Evolutionary conservation across 371 early-diverging fungal species (phyloP).

Genomic region (Mucor ambiguus): DNA sequence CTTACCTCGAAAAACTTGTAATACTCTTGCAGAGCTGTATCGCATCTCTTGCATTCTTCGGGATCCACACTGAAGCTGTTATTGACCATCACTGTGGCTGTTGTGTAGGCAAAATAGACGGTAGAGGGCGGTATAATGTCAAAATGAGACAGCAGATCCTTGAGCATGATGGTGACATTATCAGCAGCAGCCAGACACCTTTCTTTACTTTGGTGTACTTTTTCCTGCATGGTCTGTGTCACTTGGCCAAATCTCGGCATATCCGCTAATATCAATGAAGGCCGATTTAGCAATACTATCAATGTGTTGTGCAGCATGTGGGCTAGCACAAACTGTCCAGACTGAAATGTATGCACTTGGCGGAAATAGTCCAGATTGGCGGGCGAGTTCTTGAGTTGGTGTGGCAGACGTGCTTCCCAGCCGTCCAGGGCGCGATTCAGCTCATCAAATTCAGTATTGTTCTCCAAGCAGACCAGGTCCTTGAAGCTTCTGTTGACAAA

Average conservation of each 20-base stretch:
- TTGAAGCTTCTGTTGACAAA: slow-evolving; percentile 51
- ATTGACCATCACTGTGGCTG: slow-evolving; percentile 57
- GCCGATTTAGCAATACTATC: slow-evolving; percentile 51
- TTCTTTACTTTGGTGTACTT: slow-evolving; percentile 38
- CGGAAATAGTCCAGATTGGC: slow-evolving; percentile 30
- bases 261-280: slow-evolving; percentile 30
- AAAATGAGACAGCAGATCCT: slow-evolving; percentile 30
- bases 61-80: slow-evolving; percentile 46
- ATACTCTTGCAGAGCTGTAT: slow-evolving; percentile 40
- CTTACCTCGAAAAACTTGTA: slow-evolving; percentile 46
- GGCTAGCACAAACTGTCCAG: slow-evolving; percentile 25
- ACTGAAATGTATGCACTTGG: slow-evolving; percentile 7
- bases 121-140: slow-evolving; percentile 45
- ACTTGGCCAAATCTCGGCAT: slow-evolving; percentile 30
- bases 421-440: slow-evolving; percentile 42
- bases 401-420: slow-evolving; percentile 48
- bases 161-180: slow-evolving; percentile 47
- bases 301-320: slow-evolving; percentile 50
- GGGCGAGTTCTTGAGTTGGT: slow-evolving; percentile 33
- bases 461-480: slow-evolving; percentile 30
- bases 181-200: slow-evolving; percentile 52
- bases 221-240: slow-evolving; percentile 34
- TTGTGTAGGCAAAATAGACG: slow-evolving; percentile 52
- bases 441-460: slow-evolving; percentile 37
- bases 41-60: slow-evolving; percentile 42